These are phyloP conservation scores for Colletotrichum agaves DNA, from an alignment of 2,329 filamentous ascomycete species.

Conservation along the genomic window DNA sequence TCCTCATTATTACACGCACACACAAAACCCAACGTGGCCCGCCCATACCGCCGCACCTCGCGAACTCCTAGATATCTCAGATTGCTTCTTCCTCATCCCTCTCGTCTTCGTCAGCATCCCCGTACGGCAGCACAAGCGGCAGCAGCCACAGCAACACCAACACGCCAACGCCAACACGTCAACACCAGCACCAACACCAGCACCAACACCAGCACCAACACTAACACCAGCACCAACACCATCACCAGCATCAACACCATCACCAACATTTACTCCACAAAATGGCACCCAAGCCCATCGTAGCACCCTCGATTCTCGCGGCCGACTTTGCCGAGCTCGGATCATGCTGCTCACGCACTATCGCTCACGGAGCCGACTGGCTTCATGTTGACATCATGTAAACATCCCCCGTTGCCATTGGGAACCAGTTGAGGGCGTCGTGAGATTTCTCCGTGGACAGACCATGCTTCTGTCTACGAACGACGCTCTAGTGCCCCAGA, in stretches of 20 bases:
- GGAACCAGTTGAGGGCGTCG: conserved; percentile 6
- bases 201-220: too few relatives aligned
- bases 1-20: conserved; percentile 21
- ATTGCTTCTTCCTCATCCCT: background rate
- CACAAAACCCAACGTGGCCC: conserved; percentile 7
- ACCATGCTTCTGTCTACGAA: conserved; percentile 11
- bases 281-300: conserved; percentile 93
- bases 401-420: conserved; percentile 8
- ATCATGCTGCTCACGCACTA: conserved; percentile 86
- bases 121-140: too few relatives aligned
- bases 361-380: conserved; percentile 89
- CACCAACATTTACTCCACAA: background rate
- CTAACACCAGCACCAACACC: too few relatives aligned
- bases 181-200: too few relatives aligned
- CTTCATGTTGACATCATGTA: conserved; percentile 93
- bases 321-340: conserved; percentile 94
- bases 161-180: too few relatives aligned
- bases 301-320: conserved; percentile 97
- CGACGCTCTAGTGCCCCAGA: conserved; percentile 2
- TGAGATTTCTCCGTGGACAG: conserved; percentile 3
- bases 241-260: background rate
- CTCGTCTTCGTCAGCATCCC: background rate
- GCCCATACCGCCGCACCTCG: conserved; percentile 13
- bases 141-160: too few relatives aligned
- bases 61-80: background rate